Conservation (phyloP, 495 filamentous ascomycete species). For the Podospora pseudopauciseta region DNA sequence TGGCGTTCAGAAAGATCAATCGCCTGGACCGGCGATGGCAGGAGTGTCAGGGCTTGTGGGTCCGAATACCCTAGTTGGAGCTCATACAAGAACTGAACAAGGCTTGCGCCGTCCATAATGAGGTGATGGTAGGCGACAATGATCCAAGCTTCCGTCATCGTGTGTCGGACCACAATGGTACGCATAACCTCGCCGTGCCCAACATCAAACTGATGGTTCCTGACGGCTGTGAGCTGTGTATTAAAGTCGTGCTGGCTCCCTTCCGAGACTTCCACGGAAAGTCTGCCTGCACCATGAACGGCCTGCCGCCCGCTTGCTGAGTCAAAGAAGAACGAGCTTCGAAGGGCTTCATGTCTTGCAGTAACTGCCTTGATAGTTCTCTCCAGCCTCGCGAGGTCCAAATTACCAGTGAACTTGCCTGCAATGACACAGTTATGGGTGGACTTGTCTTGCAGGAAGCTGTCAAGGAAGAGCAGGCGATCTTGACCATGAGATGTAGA, state of each 20-base stretch:
- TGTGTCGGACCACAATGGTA: neutral
- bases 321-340: neutral
- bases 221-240: neutral
- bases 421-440: neutral
- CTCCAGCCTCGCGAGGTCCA: neutral
- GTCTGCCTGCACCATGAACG: neutral
- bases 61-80: neutral
- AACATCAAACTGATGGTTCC: neutral
- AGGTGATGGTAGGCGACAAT: conserved; percentile 21
- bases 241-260: neutral
- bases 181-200: neutral
- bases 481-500: neutral
- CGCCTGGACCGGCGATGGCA: neutral
- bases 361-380: neutral
- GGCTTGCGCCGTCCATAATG: conserved; percentile 16
- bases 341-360: neutral
- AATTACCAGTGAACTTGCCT: neutral
- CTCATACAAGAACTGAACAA: conserved; percentile 9
- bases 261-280: neutral
- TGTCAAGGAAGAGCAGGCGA: neutral
- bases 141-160: neutral
- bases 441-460: neutral
- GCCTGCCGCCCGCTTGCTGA: neutral
- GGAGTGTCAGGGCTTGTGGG: neutral
- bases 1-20: neutral